Percentiles rank a stretch among this genome's conserved stretches.
phyloP scores from a whole-genome alignment of 148 eudicot species.

The Agrostemma githago region DNA sequence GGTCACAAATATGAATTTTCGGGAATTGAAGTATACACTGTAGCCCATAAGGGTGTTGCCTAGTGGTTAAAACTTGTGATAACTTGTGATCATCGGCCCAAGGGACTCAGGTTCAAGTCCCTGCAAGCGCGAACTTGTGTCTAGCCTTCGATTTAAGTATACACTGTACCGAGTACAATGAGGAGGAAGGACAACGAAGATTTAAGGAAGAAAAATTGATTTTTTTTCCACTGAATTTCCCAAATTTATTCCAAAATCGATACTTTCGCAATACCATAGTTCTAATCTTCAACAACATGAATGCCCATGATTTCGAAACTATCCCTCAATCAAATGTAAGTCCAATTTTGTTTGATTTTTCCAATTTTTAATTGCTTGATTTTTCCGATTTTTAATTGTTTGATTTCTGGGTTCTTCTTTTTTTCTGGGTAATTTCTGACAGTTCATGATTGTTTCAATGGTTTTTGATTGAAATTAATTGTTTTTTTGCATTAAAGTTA shows the following conservation, averaged over 20 bases:
- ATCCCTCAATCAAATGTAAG: conserved; percentile 12
- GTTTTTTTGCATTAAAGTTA: not conserved
- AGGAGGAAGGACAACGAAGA: not conserved
- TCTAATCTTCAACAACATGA: not conserved
- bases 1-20: no score
- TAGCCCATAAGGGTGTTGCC: no score
- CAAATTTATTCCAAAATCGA: not conserved
- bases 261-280: not conserved
- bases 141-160: no score
- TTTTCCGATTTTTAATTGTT: not conserved
- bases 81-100: no score
- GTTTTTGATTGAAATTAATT: not conserved
- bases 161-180: no score
- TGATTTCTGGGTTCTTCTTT: not conserved
- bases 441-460: not conserved
- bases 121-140: no score
- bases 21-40: no score
- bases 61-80: no score
- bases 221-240: not conserved
- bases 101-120: no score
- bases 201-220: not conserved
- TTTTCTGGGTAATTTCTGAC: not conserved
- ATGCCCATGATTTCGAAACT: not conserved
- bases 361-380: not conserved
- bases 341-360: not conserved